Evolutionary conservation across 768 basidiomycete genomes (phyloP).

Genomic region (Hygrocybe punicea): DNA sequence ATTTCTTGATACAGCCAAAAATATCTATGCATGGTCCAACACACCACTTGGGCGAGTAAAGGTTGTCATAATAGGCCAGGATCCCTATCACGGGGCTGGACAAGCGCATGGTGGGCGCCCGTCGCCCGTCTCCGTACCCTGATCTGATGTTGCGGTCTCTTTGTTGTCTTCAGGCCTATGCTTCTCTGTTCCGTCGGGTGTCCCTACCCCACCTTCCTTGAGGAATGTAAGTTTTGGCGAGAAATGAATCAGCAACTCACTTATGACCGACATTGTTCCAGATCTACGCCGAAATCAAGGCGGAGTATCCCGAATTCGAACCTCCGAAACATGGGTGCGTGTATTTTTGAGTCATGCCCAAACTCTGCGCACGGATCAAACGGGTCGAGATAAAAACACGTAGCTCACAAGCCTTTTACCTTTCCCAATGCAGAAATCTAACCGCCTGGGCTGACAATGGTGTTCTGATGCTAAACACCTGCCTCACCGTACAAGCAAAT

Average conservation of each 20-base stretch:
- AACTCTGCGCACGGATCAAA: neutral
- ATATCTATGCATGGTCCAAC: conserved; percentile 90
- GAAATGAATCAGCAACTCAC: neutral
- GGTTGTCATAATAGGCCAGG: conserved; percentile 88
- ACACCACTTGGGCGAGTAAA: conserved; percentile 82
- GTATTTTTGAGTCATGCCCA: neutral
- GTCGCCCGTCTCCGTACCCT: conserved; percentile 1
- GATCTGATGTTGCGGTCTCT: conserved; percentile 7
- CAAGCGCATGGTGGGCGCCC: conserved; percentile 75
- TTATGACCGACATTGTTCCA: conserved; percentile 28
- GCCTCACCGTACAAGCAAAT: conserved; percentile 77
- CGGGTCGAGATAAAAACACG: conserved; percentile 1
- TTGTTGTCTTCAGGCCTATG: conserved; percentile 55
- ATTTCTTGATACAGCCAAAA: conserved; percentile 45
- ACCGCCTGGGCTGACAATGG: conserved; percentile 79
- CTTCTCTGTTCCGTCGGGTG: conserved; percentile 85
- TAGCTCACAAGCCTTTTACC: conserved; percentile 2
- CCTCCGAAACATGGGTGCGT: conserved; percentile 81
- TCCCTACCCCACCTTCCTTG: conserved; percentile 75
- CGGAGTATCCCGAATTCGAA: conserved; percentile 76
- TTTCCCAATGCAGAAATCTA: conserved; percentile 56
- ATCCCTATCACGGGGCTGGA: conserved; percentile 76
- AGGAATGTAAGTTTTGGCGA: conserved; percentile 55
- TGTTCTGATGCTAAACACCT: conserved; percentile 90
- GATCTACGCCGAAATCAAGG: conserved; percentile 86